Evolutionary conservation across 306 rosid species (phyloP).

Genomic region (Gillenia trifoliata): DNA sequence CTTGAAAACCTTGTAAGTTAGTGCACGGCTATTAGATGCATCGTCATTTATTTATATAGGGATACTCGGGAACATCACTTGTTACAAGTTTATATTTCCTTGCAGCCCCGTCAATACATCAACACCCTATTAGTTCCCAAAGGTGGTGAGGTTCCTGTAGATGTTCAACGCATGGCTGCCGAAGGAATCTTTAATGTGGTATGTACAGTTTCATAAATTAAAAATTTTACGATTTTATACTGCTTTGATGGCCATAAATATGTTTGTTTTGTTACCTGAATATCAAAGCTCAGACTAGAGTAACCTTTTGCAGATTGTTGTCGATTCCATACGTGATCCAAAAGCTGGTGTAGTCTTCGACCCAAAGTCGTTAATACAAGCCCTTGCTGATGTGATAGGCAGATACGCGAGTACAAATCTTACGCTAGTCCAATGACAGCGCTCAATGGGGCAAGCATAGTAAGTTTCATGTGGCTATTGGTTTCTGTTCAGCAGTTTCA

Average conservation of each 20-base stretch:
- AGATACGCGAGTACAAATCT: slow-evolving; percentile 34
- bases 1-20: slow-evolving; percentile 58
- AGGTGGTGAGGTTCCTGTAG: slow-evolving; percentile 59
- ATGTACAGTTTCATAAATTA: slow-evolving; percentile 15
- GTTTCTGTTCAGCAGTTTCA: slow-evolving; percentile 13
- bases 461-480: slow-evolving; percentile 13
- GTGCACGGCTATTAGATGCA: not conserved
- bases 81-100: not conserved
- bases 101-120: slow-evolving; percentile 72
- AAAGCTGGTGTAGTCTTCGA: slow-evolving; percentile 74
- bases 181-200: slow-evolving; percentile 85
- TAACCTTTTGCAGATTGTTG: slow-evolving; percentile 53
- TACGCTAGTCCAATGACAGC: slow-evolving; percentile 16
- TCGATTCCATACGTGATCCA: slow-evolving; percentile 64
- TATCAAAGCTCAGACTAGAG: slow-evolving; percentile 1
- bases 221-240: not conserved
- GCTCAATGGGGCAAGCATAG: slow-evolving; percentile 13
- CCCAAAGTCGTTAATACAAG: slow-evolving; percentile 62
- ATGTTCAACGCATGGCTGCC: slow-evolving; percentile 52
- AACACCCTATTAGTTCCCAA: slow-evolving; percentile 75
- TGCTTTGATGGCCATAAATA: not conserved
- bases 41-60: too few species aligned
- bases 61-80: too few species aligned
- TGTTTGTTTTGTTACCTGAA: not conserved
- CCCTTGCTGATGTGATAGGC: slow-evolving; percentile 53